phyloP scores from a whole-genome alignment of 2,329 filamentous ascomycete genomes.

The Aspergillus proliferans region DNA sequence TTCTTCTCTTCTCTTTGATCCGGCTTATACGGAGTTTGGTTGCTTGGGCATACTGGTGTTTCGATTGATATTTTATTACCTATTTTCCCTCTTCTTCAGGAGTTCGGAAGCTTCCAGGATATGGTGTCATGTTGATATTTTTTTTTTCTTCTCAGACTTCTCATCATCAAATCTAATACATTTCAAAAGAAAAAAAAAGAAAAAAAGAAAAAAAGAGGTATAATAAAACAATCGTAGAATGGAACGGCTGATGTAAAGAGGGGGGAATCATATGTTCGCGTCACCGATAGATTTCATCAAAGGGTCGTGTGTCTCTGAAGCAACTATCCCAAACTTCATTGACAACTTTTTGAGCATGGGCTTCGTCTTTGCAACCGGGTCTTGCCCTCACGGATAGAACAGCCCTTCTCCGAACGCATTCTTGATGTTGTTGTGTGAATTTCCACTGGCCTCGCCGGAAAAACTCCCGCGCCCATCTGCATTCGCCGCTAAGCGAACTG shows the following conservation, averaged over 20 bases:
- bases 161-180: not conserved
- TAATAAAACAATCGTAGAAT: not conserved
- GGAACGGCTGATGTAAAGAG: not conserved
- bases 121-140: not conserved
- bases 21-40: slow-evolving; percentile 11
- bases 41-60: slow-evolving; percentile 1
- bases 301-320: slow-evolving; percentile 87
- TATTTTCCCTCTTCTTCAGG: not conserved
- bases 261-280: not conserved
- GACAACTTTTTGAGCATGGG: slow-evolving; percentile 78
- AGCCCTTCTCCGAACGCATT: slow-evolving; percentile 79
- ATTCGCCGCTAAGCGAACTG: slow-evolving; percentile 88
- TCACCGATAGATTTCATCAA: slow-evolving; percentile 86
- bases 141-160: not conserved
- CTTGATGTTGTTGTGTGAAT: slow-evolving; percentile 85
- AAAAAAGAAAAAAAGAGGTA: not conserved
- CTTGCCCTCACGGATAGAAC: slow-evolving; percentile 71
- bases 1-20: slow-evolving; percentile 3
- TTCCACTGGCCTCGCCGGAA: slow-evolving; percentile 80
- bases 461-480: slow-evolving; percentile 80
- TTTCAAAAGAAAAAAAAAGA: not conserved
- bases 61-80: slow-evolving; percentile 1
- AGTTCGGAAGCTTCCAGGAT: not conserved
- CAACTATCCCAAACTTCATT: slow-evolving; percentile 99
- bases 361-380: slow-evolving; percentile 75